These are phyloP conservation scores for Notholithocarpus densiflorus DNA, from an alignment of 306 rosid genomes.

Conservation along the genomic window DNA sequence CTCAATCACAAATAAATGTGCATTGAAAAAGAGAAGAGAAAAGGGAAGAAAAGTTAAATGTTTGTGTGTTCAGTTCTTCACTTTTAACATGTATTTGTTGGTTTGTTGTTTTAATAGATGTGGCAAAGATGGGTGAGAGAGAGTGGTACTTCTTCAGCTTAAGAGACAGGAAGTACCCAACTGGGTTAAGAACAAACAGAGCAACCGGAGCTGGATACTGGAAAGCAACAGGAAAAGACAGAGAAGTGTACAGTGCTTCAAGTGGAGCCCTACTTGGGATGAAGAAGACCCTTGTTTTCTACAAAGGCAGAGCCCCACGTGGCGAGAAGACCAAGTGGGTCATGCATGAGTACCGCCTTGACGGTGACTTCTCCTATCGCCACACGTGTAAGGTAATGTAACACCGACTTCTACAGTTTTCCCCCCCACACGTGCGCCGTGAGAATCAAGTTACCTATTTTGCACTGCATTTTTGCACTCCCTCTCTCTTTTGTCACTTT, in stretches of 20 bases:
- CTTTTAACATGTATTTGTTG: not conserved
- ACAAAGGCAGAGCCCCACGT: conserved; percentile 81
- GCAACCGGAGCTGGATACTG: conserved; percentile 82
- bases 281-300: conserved; percentile 89
- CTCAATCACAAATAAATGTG: not conserved
- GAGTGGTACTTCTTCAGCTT: conserved; percentile 82
- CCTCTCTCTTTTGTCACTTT: conserved; percentile 30
- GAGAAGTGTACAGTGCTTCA: conserved; percentile 43
- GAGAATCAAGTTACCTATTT: not conserved
- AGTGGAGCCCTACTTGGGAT: conserved; percentile 51
- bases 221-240: conserved; percentile 89
- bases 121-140: conserved; percentile 74
- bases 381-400: conserved; percentile 43
- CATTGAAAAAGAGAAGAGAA: not conserved
- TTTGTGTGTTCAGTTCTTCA: not conserved
- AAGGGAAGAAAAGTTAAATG: not conserved
- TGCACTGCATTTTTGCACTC: not conserved
- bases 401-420: not conserved
- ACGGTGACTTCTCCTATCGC: conserved; percentile 43
- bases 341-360: conserved; percentile 88
- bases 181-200: conserved; percentile 69
- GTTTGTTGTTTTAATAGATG: conserved; percentile 30
- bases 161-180: conserved; percentile 82
- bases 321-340: conserved; percentile 89
- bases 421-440: conserved; percentile 8